Conservation (phyloP, 2,329 filamentous ascomycete genomes). For the Verticillium tricorpus region DNA sequence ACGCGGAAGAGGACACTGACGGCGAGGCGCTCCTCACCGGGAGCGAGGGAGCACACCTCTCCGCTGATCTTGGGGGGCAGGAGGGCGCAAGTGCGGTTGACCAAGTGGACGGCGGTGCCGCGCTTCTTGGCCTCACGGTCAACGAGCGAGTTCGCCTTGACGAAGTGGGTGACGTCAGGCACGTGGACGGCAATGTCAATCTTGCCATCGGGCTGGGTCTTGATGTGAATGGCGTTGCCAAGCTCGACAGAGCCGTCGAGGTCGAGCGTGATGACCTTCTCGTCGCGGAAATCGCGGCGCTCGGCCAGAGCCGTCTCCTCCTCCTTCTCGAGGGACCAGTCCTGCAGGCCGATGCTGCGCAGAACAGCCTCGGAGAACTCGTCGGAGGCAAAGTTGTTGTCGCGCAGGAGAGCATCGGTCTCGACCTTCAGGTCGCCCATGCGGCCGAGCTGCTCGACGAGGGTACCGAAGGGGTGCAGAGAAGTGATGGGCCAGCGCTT, state of each 20-base stretch:
- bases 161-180: slow-evolving; percentile 91
- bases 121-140: slow-evolving; percentile 98
- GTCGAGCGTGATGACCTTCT: slow-evolving; percentile 89
- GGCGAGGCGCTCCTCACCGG: slow-evolving; percentile 84
- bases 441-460: slow-evolving; percentile 93
- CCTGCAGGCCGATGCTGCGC: slow-evolving; percentile 85
- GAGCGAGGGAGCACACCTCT: slow-evolving; percentile 82
- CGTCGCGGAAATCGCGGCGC: slow-evolving; percentile 85
- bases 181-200: slow-evolving; percentile 95
- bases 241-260: slow-evolving; percentile 83
- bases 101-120: slow-evolving; percentile 89
- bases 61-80: slow-evolving; percentile 80
- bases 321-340: slow-evolving; percentile 85
- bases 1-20: slow-evolving; percentile 93
- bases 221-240: slow-evolving; percentile 90
- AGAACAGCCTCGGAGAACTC: slow-evolving; percentile 96
- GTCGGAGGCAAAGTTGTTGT: slow-evolving; percentile 98
- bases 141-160: slow-evolving; percentile 91
- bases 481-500: slow-evolving; percentile 99
- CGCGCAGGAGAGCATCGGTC: slow-evolving; percentile 90
- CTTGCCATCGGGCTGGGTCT: slow-evolving; percentile 74
- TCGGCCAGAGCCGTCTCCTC: slow-evolving; percentile 67
- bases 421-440: slow-evolving; percentile 98
- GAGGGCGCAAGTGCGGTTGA: slow-evolving; percentile 84
- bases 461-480: slow-evolving; percentile 95